These are phyloP conservation scores for Daldinia concentrica DNA, from an alignment of 495 filamentous ascomycete species.

Conservation along the genomic window DNA sequence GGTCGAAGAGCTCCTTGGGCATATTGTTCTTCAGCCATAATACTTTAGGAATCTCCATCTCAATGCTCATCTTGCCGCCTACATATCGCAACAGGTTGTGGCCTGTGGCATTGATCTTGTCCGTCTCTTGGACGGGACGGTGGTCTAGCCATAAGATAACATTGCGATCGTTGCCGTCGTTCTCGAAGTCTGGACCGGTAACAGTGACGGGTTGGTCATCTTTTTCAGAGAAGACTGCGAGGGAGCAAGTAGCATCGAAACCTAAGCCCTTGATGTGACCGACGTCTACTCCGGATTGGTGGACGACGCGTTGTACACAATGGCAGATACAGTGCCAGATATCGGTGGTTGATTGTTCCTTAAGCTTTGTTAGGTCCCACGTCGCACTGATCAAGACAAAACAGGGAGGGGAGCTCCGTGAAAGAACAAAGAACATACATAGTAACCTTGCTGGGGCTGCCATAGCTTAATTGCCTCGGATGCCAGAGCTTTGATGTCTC, in stretches of 20 bases:
- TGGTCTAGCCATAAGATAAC: constrained; percentile 95
- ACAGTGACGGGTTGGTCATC: constrained; percentile 90
- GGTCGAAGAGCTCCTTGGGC: constrained; percentile 87
- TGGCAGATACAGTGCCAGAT: constrained; percentile 92
- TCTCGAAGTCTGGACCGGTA: constrained; percentile 84
- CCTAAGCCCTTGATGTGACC: constrained; percentile 83
- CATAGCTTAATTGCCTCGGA: constrained; percentile 92
- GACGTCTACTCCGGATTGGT: constrained; percentile 78
- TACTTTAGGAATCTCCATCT: constrained; percentile 99
- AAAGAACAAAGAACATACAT: constrained; percentile 62
- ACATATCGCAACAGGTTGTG: constrained; percentile 96
- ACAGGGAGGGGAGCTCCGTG: constrained; percentile 14
- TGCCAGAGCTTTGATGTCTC: constrained; percentile 91
- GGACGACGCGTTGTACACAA: constrained; percentile 80
- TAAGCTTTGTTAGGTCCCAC: constrained; percentile 13
- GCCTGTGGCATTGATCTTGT: constrained; percentile 87
- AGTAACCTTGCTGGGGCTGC: constrained; percentile 91
- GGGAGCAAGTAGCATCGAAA: constrained; percentile 96
- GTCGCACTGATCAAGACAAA: constrained; percentile 12
- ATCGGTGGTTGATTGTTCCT: constrained; percentile 98
- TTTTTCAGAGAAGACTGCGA: constrained; percentile 86
- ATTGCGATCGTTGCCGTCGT: constrained; percentile 81
- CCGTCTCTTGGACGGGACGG: constrained; percentile 86
- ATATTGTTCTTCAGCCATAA: constrained; percentile 98
- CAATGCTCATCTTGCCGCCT: constrained; percentile 95